Evolutionary conservation across 306 rosid genomes (phyloP), one percentile per base, ranked within the genome.

Genomic region (Pyrus bretschneideri): DNA sequence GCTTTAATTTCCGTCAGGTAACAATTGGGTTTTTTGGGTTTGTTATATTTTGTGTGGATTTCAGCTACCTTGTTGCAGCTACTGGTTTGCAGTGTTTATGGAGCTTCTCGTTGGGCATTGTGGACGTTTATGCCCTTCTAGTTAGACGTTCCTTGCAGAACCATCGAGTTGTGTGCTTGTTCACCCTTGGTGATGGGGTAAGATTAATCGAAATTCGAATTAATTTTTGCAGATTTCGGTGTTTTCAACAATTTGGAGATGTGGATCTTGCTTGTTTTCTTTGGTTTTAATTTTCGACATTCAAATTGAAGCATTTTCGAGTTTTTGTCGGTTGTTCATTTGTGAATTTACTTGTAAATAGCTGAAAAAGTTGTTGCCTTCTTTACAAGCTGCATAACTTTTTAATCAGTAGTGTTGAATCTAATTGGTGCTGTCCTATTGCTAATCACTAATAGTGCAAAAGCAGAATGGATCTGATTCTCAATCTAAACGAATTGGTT

Each of bases 141-240:
- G 97, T 94, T 15, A 81, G 84, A 83, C 91, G 95, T 3, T 84
- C 93, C 45, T 85, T 94, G 86, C 96, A 89, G 78, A 94, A 89
- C 79, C 76, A 78, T 59, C 84, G 55, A 79, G 79, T 85, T 70
- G 86, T 92, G 76, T 66, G 86, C 73, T 78, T 90, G 57, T 94
- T 94, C 75, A 82, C 98, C 46, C 38, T 94, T 69, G 98, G 98
- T 18, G 98, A 94, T 72, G 97, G 98, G 91, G 98, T 92, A 90
- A 86, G 93, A 81, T 61, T 10, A 42, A 15, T 30, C 40, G 49
- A 68, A 74, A 61, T 73, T 49, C 31, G 51, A 58, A 27, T 19
- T 23, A n/a, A 61, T 61, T 60, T 55, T 52, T 44, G 69, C 42
- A 44, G 68, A 51, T n/a, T 52, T 70, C 67, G 13, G 18, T 29